Evolutionary conservation across 2,329 filamentous ascomycete genomes (phyloP).

Genomic region (Neonectria coccinea): DNA sequence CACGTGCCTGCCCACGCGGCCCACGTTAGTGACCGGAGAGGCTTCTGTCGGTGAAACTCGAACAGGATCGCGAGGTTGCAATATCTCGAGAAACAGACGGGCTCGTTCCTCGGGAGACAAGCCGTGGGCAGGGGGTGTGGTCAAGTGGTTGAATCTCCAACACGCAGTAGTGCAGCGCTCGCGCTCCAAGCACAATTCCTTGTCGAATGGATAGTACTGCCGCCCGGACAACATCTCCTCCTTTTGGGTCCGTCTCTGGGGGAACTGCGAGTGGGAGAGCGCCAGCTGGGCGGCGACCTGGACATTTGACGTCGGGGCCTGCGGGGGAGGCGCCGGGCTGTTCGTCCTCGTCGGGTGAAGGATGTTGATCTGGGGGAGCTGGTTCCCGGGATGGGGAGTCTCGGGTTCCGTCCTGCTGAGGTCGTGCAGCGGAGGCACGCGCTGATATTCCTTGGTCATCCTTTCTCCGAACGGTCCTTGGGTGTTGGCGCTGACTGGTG

Average conservation of each 20-base stretch:
- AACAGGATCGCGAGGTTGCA: slow-evolving; percentile 71
- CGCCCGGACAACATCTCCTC: slow-evolving; percentile 89
- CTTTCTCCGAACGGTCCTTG: slow-evolving; percentile 61
- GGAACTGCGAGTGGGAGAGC: slow-evolving; percentile 66
- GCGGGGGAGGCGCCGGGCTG: slow-evolving; percentile 58
- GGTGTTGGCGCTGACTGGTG: slow-evolving; percentile 70
- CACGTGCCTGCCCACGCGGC: slow-evolving; percentile 78
- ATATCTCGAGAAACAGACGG: slow-evolving; percentile 77
- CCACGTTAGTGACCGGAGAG: slow-evolving; percentile 65
- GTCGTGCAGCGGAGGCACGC: slow-evolving; percentile 71
- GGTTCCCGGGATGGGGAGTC: slow-evolving; percentile 61
- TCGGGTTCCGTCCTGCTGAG: slow-evolving; percentile 67
- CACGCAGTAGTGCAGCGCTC: slow-evolving; percentile 84
- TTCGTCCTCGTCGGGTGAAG: slow-evolving; percentile 63
- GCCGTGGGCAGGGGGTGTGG: slow-evolving; percentile 78
- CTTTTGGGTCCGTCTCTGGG: slow-evolving; percentile 74
- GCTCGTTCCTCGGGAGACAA: slow-evolving; percentile 76
- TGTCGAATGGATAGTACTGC: slow-evolving; percentile 82
- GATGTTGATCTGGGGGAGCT: slow-evolving; percentile 69
- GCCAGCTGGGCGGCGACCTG: slow-evolving; percentile 71
- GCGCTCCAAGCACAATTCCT: slow-evolving; percentile 84
- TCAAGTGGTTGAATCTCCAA: slow-evolving; percentile 84
- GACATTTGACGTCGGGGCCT: slow-evolving; percentile 56
- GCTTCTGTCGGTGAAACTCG: slow-evolving; percentile 67
- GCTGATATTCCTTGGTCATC: slow-evolving; percentile 69